Conservation (phyloP, 495 filamentous ascomycete genomes). For the Penicillium simplicissimum region DNA sequence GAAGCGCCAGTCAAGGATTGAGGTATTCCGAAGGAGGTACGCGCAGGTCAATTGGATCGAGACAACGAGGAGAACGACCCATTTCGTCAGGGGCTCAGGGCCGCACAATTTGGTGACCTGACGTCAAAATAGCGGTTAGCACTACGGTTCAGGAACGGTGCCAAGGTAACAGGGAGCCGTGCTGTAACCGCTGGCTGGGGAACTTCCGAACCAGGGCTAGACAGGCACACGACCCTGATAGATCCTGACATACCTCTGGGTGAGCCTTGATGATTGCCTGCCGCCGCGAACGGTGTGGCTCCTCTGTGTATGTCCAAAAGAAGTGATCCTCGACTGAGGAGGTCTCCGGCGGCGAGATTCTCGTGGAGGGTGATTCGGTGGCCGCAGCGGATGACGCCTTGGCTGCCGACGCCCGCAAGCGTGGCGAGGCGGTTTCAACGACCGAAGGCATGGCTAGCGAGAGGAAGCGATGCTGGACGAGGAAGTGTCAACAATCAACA, state of each 20-base stretch:
- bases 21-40: constrained; percentile 72
- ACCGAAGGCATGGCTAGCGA: constrained; percentile 36
- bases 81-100: constrained; percentile 94
- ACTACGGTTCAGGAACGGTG: constrained; percentile 1
- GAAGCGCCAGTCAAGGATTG: constrained; percentile 81
- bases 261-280: constrained; percentile 97
- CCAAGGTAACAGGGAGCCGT: constrained; percentile 3
- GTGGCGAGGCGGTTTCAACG: constrained; percentile 38
- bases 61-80: constrained; percentile 82
- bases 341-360: constrained; percentile 37
- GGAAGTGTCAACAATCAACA: constrained; percentile 18
- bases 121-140: constrained; percentile 12
- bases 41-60: constrained; percentile 78
- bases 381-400: constrained; percentile 22
- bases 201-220: background rate
- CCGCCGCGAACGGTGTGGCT: constrained; percentile 89
- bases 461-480: constrained; percentile 10
- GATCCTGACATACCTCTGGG: constrained; percentile 68
- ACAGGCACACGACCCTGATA: background rate
- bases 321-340: constrained; percentile 55
- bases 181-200: constrained; percentile 4
- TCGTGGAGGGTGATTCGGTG: constrained; percentile 24
- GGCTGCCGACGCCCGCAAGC: constrained; percentile 41
- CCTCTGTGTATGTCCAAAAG: constrained; percentile 98
- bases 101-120: constrained; percentile 98